These are phyloP conservation scores for Cichorium intybus DNA, from an alignment of 140 eudicot genomes.

Conservation along the genomic window DNA sequence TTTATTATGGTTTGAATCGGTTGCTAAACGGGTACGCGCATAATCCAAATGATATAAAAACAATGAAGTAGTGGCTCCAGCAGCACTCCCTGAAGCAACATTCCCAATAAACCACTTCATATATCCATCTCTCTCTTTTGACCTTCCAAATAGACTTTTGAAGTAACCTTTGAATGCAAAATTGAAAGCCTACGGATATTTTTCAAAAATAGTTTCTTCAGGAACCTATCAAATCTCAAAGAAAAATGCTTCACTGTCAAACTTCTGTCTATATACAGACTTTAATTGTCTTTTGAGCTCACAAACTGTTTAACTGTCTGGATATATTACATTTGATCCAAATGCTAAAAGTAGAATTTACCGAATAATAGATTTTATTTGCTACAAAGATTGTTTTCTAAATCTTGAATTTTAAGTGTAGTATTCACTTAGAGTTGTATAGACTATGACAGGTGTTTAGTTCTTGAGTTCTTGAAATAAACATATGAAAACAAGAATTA, in stretches of 20 bases:
- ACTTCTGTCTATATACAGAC: background rate
- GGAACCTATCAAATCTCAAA: conserved; percentile 21
- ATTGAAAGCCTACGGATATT: conserved; percentile 78
- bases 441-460: background rate
- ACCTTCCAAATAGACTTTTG: conserved; percentile 67
- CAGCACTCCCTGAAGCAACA: conserved; percentile 99
- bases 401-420: no score
- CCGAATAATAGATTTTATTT: no score
- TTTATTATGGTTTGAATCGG: conserved; percentile 50
- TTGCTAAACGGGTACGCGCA: conserved; percentile 86
- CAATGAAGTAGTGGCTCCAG: conserved; percentile 97
- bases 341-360: no score
- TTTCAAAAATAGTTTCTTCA: conserved; percentile 31
- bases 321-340: no score
- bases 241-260: no score
- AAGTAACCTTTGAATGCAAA: conserved; percentile 98
- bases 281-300: background rate
- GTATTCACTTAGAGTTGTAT: no score
- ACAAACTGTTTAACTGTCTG: conserved; percentile 17
- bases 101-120: conserved; percentile 93
- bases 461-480: conserved; percentile 4
- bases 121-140: conserved; percentile 92
- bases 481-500: background rate
- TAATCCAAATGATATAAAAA: conserved; percentile 91
- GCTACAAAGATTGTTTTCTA: no score